These are phyloP conservation scores for Ganoderma boninense DNA, from an alignment of 1,284 basidiomycete genomes.

Conservation along the genomic window DNA sequence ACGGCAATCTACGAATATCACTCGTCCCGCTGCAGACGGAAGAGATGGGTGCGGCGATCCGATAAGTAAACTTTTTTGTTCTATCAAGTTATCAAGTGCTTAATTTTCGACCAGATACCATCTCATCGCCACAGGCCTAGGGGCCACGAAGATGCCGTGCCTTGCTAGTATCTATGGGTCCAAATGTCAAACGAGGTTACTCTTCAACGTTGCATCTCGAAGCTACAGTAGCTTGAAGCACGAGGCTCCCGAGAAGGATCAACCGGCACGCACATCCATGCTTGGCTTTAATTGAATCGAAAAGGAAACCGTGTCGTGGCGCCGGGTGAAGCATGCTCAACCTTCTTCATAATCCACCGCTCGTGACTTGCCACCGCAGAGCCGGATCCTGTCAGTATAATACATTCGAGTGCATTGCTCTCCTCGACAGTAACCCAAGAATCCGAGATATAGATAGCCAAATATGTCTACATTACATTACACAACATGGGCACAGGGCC, in stretches of 20 bases:
- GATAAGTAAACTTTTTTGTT: neutral
- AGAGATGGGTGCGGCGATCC: too few species aligned
- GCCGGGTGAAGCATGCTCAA: neutral
- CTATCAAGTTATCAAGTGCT: neutral
- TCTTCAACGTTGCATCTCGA: too few species aligned
- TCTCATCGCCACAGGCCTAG: neutral
- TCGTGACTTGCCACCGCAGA: neutral
- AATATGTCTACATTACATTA: conserved; percentile 16
- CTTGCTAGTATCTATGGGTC: neutral
- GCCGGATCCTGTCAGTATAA: too few species aligned
- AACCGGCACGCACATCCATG: neutral
- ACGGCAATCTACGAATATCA: neutral
- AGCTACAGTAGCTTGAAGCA: too few species aligned
- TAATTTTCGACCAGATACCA: neutral
- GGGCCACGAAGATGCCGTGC: neutral
- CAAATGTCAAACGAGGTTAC: neutral
- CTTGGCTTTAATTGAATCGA: neutral
- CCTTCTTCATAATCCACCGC: neutral
- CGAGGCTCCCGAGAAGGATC: neutral
- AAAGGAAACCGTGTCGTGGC: neutral
- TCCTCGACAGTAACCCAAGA: neutral
- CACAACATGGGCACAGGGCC: conserved; percentile 12
- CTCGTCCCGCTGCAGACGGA: too few species aligned
- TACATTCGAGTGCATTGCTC: neutral
- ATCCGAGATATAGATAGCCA: neutral